Conservation (phyloP, 2,329 filamentous ascomycete species). For the Aaosphaeria pasadenensis region DNA sequence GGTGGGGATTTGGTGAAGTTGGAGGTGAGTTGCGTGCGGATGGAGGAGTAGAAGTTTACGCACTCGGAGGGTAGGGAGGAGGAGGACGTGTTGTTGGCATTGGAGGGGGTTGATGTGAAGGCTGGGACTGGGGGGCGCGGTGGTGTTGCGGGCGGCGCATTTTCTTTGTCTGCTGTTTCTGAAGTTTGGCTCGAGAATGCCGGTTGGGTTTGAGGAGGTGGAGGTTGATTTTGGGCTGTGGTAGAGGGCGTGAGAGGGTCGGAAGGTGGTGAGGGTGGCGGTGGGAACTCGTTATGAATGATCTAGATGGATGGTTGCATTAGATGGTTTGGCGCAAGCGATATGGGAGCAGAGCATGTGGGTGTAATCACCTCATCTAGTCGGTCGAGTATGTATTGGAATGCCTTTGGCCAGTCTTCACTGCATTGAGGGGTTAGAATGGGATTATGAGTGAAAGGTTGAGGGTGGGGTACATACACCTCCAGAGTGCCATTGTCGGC, state of each 20-base stretch:
- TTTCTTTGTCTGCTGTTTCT: constrained; percentile 67
- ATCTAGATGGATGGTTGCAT: neutral
- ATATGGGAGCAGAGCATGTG: neutral
- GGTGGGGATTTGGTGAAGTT: constrained; percentile 75
- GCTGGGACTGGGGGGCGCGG: constrained; percentile 40
- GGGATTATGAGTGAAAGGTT: neutral
- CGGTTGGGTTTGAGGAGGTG: constrained; percentile 10
- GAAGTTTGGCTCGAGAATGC: constrained; percentile 39
- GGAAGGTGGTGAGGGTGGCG: constrained; percentile 16
- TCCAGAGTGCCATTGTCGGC: constrained; percentile 59
- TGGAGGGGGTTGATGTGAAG: constrained; percentile 45
- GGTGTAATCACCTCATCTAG: constrained; percentile 59
- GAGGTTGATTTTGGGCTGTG: constrained; percentile 30
- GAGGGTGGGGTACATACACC: constrained; percentile 44
- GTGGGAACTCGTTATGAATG: no score
- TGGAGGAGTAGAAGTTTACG: constrained; percentile 30
- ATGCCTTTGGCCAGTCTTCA: constrained; percentile 65
- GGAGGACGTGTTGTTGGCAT: constrained; percentile 10
- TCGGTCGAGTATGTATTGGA: constrained; percentile 63
- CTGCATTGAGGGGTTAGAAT: constrained; percentile 47
- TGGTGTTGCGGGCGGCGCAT: constrained; percentile 51
- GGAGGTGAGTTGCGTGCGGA: constrained; percentile 54
- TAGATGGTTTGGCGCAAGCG: constrained; percentile 2
- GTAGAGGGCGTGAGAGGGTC: constrained; percentile 43
- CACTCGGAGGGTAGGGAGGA: constrained; percentile 27